Base-by-base conservation (phyloP, 352 stramenopile genomes). In the Pythium sukuiense region DNA sequence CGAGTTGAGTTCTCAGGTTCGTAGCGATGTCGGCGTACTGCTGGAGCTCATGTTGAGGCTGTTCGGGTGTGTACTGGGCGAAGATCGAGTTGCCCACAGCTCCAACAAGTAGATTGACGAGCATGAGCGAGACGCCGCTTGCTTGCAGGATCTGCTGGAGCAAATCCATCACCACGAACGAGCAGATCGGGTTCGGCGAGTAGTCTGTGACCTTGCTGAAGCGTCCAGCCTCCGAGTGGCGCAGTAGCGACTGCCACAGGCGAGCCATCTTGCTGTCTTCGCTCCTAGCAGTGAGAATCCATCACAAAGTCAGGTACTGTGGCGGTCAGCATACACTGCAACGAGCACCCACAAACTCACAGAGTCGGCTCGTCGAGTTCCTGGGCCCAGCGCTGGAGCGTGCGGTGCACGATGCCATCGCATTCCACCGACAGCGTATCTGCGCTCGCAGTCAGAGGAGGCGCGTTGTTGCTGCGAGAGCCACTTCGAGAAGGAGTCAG, bases 1-100 rank as follows among this genome's bases (percentile, higher is more conserved):
- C 54, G 3, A 79, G 70, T 26, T 75, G 35, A 8, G 68, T 64
- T 8, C 59, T 7, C n/a, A 66, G 30, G 13, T 78, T 65, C 7
- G 48, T 30, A 6, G 71, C 74, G 30, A 77, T 26, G 30, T 89
- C 72, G 0, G 82, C 79, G 35, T 86, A 79, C 49, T 83, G 76
- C 30, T 67, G 55, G 14, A 89, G 74, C 6, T 73, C 53, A 32
- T 79, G 59, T n/a, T 65, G 77, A 6, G 50, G 29, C 32, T 79
- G 62, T 5, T 71, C 70, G 0, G 74, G 70, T 37, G 87, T 76
- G 64, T 85, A 93, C 6, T 64, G 61, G 1, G 49, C 37, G 46
- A 88, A 91, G 20, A 90, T 76, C 8, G 79, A 89, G 64, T 93
- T 89, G 30, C 78, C 74, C 3, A 93, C 67, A 0, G 79, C 81